Evolutionary conservation across 179 eudicot species (phyloP), one percentile per base, ranked within the genome.

Genomic region (Heliamphora pulchella): DNA sequence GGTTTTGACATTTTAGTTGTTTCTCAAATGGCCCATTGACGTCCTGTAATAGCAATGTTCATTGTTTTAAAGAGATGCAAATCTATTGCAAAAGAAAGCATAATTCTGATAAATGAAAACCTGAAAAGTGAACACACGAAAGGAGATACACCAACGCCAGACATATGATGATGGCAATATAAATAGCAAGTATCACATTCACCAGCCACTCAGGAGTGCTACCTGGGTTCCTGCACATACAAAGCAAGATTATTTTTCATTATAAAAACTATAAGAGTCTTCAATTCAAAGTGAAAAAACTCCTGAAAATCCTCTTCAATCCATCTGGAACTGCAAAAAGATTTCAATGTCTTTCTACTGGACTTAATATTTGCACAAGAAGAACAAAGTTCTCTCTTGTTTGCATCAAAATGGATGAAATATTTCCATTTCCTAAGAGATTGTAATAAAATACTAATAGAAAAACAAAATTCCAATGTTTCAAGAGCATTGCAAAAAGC

Each of bases 71-170:
- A 44, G 46, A 31, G 58, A 65, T 47, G 47, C 20, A 14, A 64
- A 50, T 13, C 13, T 22, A 18, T 17, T 65, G 62, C 46, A 67
- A 39, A 57, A 63, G 59, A 54, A 6, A 68, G 41, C 41, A 78
- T 39, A 54, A 68, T 65, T 77, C 14, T 6, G 3, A 67, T 46
- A 68, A 47, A 78, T 31, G 22, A 47, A 78, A 61, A 95, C 99
- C 99, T 96, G 99, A 94, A 78, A 88, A 89, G 85, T 96, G 99
- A 78, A 92, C 80, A 82, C 90, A 96, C 9, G 99, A 96, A 79
- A 96, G 89, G 78, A 94, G 88, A 92, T 94, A 90, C 83, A 94
- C 97, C 92, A 96, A 67, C 50, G 90, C 89, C 86, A 96, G 87
- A 83, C 98, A 96, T 66, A 92, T 85, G 43, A 89, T 79, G 78